phyloP scores from a whole-genome alignment of 2,329 filamentous ascomycete species.

The Fusarium metavorans region DNA sequence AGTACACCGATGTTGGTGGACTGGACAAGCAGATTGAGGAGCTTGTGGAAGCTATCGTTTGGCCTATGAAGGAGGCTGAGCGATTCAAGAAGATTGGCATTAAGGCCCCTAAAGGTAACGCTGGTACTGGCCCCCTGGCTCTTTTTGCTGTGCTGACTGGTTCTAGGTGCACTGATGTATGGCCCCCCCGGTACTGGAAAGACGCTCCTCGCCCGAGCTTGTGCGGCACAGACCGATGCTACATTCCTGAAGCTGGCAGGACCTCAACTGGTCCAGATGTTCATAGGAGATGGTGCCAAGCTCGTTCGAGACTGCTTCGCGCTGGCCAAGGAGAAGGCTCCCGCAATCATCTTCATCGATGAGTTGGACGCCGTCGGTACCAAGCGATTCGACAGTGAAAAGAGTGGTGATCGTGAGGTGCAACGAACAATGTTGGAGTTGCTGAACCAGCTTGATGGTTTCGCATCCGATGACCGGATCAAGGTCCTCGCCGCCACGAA shows the following conservation, averaged over 20 bases:
- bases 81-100: slow-evolving; percentile 99
- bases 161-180: slow-evolving; percentile 98
- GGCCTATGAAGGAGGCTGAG: slow-evolving; percentile 99
- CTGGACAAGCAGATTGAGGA: slow-evolving; percentile 99
- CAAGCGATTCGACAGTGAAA: slow-evolving; percentile 98
- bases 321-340: slow-evolving; percentile 97
- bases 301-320: slow-evolving; percentile 98
- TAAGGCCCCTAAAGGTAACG: slow-evolving; percentile 94
- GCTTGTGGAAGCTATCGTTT: slow-evolving; percentile 97
- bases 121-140: slow-evolving; percentile 62
- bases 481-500: slow-evolving; percentile 97
- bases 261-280: slow-evolving; percentile 99
- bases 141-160: slow-evolving; percentile 79
- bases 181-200: slow-evolving; percentile 92
- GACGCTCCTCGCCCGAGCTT: slow-evolving; percentile 92
- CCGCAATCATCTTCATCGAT: slow-evolving; percentile 99
- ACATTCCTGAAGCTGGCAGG: slow-evolving; percentile 99
- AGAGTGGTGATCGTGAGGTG: slow-evolving; percentile 96
- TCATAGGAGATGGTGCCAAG: slow-evolving; percentile 98
- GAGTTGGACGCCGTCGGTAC: slow-evolving; percentile 98
- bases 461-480: slow-evolving; percentile 95
- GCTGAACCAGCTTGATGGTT: slow-evolving; percentile 97
- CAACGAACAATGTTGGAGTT: slow-evolving; percentile 99
- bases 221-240: slow-evolving; percentile 96
- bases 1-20: slow-evolving; percentile 97